Percentiles rank a stretch among this genome's conserved stretches.
phyloP scores from a whole-genome alignment of 257 asterid genomes.

The Solanum tacnaense region DNA sequence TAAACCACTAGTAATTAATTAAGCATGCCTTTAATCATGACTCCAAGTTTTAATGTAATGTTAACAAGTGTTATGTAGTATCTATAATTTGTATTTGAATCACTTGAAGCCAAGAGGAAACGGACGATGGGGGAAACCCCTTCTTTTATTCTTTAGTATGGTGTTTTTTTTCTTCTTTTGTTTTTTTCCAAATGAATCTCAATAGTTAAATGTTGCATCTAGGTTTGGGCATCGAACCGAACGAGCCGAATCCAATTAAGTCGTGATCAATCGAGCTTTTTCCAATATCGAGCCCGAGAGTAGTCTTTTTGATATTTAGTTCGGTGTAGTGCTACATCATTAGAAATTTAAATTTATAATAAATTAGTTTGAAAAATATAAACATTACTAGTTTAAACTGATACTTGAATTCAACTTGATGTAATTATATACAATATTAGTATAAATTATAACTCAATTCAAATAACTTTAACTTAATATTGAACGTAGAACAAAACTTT shows the following conservation, averaged over 20 bases:
- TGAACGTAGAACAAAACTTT: not conserved
- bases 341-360: not conserved
- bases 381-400: not conserved
- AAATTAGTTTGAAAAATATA: not conserved
- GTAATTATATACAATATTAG: not conserved
- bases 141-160: not conserved
- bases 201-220: not conserved
- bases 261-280: not conserved
- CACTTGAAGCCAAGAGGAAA: not conserved
- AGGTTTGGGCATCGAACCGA: not conserved
- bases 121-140: not conserved
- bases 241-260: not conserved
- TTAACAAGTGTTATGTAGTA: not conserved
- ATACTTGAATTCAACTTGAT: not conserved
- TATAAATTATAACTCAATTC: not conserved
- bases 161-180: not conserved
- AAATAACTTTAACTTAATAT: not conserved
- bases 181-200: not conserved
- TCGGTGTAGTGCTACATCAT: not conserved
- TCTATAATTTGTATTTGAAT: not conserved
- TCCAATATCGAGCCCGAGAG: not conserved
- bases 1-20: constrained; percentile 6
- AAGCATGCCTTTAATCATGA: not conserved
- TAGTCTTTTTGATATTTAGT: not conserved
- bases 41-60: not conserved